Conservation (phyloP, 2,329 filamentous ascomycete genomes). For the Geosmithia morbida region DNA sequence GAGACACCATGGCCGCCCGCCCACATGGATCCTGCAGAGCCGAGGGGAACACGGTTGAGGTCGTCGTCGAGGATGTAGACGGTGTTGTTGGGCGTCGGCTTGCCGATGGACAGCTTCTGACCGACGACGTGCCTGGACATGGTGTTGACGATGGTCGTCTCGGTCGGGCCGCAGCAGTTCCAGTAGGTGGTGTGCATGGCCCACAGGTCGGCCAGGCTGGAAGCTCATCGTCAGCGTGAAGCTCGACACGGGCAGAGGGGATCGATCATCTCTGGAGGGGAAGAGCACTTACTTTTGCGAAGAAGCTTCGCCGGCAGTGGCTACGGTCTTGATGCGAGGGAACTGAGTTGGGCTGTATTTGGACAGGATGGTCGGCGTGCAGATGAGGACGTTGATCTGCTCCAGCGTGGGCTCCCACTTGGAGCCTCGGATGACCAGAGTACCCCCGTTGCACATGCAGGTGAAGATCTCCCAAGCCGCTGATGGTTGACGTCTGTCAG, state of each 20-base stretch:
- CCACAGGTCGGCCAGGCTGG: conserved; percentile 5
- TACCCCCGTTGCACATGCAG: conserved; percentile 32
- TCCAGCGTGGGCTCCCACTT: conserved; percentile 21
- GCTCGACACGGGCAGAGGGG: not conserved
- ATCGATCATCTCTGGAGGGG: too few species aligned
- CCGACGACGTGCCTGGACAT: conserved; percentile 25
- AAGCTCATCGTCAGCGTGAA: not conserved
- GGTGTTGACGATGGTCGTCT: conserved; percentile 35
- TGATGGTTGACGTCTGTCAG: conserved; percentile 7
- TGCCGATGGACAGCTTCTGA: conserved; percentile 27
- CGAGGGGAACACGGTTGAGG: conserved; percentile 21
- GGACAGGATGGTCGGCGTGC: conserved; percentile 29
- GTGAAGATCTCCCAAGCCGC: conserved; percentile 36
- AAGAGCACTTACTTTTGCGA: conserved; percentile 10
- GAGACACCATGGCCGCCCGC: conserved; percentile 31
- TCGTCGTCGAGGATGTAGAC: conserved; percentile 29
- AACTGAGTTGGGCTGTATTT: conserved; percentile 22
- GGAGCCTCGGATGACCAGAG: conserved; percentile 24
- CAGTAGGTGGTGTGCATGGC: conserved; percentile 3
- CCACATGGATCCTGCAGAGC: conserved; percentile 30
- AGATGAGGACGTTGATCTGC: conserved; percentile 19
- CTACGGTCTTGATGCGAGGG: conserved; percentile 10
- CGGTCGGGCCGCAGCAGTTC: conserved; percentile 7
- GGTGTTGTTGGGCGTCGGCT: conserved; percentile 32
- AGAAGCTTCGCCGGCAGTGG: conserved; percentile 5